Base-by-base conservation (phyloP, 2,329 filamentous ascomycete species). In the Ceratocystis diversiconidia region DNA sequence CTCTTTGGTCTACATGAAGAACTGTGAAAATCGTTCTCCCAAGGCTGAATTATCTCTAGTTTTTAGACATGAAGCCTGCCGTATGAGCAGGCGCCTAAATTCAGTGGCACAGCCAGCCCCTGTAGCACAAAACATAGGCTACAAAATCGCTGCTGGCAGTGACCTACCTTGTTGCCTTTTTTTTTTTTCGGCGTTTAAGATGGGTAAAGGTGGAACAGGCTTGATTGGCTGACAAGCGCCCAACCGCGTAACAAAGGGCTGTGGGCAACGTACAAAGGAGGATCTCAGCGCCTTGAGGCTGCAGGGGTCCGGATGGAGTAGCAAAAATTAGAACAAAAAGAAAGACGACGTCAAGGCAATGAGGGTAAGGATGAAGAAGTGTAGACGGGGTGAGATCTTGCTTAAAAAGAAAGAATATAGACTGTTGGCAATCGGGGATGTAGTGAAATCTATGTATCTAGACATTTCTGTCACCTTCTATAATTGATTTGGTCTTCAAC, bases 201-300 rank as follows among this genome's bases (percentile, higher is more conserved):
- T 59, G 32, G 3, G 60, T 28, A 19, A 4, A 17, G 59, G 25
- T 46, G 52, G 48, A 30, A 43, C 61, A 19, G 61, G 55, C 43
- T 63, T 62, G 62, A 67, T 67, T 67, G 65, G 65, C 62, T 57
- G 22, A 64, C 62, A 67, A 50, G 65, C 62, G 62, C 57, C 36
- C 44, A 62, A 8, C 2, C 32, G 30, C 15, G 55, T 19, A 59
- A 36, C 55, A 59, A 59, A 59, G 36, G 32, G 43, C 61, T 32
- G 44, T 46, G 32, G 46, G 6, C 25, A 43, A 32, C 36, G 28
- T 17, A 50, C 62, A 63, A 43, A 32, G 30, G 50, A 63, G 32
- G 0, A 19, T 22, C 22, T 17, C 25, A 41, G 48, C 48, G 48
- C 48, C 48, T 36, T 25, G 55, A 41, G 28, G 55, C 55, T 59